These are phyloP conservation scores for Corinectria fuckeliana DNA, from an alignment of 2,329 filamentous ascomycete genomes.

Conservation along the genomic window DNA sequence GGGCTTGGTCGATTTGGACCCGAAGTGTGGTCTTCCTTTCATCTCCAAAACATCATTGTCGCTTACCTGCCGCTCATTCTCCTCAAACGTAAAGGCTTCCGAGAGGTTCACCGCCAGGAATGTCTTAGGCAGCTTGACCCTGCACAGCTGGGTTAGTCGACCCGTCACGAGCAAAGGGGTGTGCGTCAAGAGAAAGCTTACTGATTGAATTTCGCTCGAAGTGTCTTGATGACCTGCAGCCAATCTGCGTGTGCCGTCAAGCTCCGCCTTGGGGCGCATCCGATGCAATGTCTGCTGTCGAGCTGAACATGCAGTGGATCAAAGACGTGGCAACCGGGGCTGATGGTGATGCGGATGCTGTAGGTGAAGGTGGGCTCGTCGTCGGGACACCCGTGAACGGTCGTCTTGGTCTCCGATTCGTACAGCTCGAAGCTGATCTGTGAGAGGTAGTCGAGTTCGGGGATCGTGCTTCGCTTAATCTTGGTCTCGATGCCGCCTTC, in stretches of 20 bases:
- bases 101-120: constrained; percentile 70
- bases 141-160: constrained; percentile 41
- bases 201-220: constrained; percentile 95
- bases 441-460: constrained; percentile 94
- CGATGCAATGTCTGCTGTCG: constrained; percentile 95
- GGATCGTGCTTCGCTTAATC: constrained; percentile 92
- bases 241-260: constrained; percentile 92
- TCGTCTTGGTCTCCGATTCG: constrained; percentile 80
- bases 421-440: constrained; percentile 99
- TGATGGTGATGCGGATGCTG: constrained; percentile 94
- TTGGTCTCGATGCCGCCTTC: constrained; percentile 97
- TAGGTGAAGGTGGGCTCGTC: constrained; percentile 84
- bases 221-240: constrained; percentile 95
- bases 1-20: constrained; percentile 26
- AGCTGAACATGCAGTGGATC: constrained; percentile 96
- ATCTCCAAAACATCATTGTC: constrained; percentile 58
- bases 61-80: constrained; percentile 58
- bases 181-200: constrained; percentile 53
- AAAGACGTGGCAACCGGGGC: constrained; percentile 93
- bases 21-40: constrained; percentile 45
- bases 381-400: constrained; percentile 44
- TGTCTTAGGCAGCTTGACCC: constrained; percentile 70
- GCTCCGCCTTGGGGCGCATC: constrained; percentile 87
- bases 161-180: constrained; percentile 20
- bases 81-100: constrained; percentile 66